Conservation (phyloP, 345 rosid species). For the Euphorbia tirucalli region DNA sequence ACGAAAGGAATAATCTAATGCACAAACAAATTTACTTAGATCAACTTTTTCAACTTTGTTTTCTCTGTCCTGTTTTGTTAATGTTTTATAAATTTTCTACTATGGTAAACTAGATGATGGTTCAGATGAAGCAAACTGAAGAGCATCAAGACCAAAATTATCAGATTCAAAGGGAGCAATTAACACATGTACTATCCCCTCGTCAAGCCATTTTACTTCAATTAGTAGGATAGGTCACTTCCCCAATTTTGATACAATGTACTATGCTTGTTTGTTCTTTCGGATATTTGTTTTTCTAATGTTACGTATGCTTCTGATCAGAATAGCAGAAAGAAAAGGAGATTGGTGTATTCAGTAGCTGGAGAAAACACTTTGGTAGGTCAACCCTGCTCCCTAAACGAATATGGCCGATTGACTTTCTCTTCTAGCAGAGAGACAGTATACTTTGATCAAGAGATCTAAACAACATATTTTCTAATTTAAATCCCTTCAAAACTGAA, state of each 20-base stretch:
- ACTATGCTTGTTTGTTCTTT: neutral
- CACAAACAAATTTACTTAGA: too few species aligned
- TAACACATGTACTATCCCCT: slow-evolving; percentile 8
- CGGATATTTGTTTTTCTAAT: slow-evolving; percentile 8
- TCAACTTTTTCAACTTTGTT: too few species aligned
- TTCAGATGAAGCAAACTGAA: slow-evolving; percentile 16
- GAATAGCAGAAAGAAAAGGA: slow-evolving; percentile 22
- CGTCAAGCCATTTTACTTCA: neutral
- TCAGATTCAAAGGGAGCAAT: slow-evolving; percentile 16
- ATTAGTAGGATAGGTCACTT: neutral
- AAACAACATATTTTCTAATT: too few species aligned
- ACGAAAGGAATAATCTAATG: too few species aligned
- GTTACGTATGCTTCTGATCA: slow-evolving; percentile 9
- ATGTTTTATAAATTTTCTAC: slow-evolving; percentile 5
- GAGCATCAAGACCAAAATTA: slow-evolving; percentile 11
- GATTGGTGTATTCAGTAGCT: neutral
- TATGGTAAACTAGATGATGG: slow-evolving; percentile 18
- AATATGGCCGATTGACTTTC: too few species aligned
- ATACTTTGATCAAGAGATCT: too few species aligned
- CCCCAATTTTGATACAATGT: neutral
- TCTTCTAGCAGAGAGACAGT: too few species aligned
- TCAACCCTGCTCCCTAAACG: neutral
- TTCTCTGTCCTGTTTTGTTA: neutral
- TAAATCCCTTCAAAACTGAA: neutral
- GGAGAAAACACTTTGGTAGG: slow-evolving; percentile 22